phyloP scores from a whole-genome alignment of 352 stramenopile species.

The Thraustotheca clavata region DNA sequence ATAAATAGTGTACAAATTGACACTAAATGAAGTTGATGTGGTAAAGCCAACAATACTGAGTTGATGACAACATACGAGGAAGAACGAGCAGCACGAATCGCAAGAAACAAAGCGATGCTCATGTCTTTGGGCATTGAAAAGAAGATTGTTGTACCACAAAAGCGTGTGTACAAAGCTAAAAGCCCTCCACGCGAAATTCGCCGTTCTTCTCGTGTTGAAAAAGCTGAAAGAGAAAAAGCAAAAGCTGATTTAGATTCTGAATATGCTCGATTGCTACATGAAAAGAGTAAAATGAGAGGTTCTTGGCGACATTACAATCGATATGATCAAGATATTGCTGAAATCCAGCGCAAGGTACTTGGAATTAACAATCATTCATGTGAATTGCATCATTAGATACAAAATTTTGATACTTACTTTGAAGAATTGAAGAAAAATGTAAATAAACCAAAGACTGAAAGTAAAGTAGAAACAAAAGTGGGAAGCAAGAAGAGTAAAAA shows the following conservation, averaged over 20 bases:
- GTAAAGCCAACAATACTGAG: not conserved
- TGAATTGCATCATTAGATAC: no score
- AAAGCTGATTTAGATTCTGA: not conserved
- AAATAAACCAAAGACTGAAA: no score
- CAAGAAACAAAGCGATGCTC: slow-evolving; percentile 17
- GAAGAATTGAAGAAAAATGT: no score
- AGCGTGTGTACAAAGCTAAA: not conserved
- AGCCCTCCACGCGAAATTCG: not conserved
- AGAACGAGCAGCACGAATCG: slow-evolving; percentile 12
- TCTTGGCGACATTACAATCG: not conserved
- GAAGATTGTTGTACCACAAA: slow-evolving; percentile 4
- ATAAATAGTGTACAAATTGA: not conserved
- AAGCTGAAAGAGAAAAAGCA: not conserved
- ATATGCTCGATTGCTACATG: not conserved
- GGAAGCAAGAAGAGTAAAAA: not conserved
- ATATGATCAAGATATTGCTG: not conserved
- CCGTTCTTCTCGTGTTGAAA: not conserved
- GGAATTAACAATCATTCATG: no score
- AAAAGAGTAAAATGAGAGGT: not conserved
- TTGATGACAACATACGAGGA: slow-evolving; percentile 2
- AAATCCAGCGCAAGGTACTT: not conserved
- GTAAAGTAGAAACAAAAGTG: no score
- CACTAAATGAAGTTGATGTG: not conserved
- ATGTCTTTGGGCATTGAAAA: slow-evolving; percentile 16
- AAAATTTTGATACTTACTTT: no score